Conservation (phyloP, 2,329 filamentous ascomycete species). For the Aspergillus aculeatinus region DNA sequence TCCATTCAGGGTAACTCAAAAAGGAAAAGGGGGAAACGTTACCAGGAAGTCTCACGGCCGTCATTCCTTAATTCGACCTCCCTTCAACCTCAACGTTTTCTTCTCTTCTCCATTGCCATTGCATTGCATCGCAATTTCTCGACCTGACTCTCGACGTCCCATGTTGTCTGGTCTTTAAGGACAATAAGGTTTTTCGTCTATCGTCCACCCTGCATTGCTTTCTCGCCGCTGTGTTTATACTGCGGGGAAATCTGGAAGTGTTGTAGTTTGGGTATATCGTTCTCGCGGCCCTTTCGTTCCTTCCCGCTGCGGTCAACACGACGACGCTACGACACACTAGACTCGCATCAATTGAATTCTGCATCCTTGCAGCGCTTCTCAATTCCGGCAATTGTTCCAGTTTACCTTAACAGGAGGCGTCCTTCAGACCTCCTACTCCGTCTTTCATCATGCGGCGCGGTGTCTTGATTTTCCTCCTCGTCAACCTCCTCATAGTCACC, state of each 20-base stretch:
- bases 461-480: constrained; percentile 62
- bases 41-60: constrained; percentile 3
- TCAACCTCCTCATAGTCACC: constrained; percentile 63
- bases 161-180: not conserved
- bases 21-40: constrained; percentile 2
- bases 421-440: constrained; percentile 1
- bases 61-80: not conserved
- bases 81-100: not conserved
- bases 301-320: constrained; percentile 5
- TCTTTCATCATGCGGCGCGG: constrained; percentile 57
- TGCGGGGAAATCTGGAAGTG: not conserved
- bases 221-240: not conserved
- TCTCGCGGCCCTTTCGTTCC: not conserved
- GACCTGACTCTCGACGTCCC: not conserved
- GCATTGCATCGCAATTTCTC: not conserved
- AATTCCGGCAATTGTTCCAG: not conserved
- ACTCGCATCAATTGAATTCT: constrained; percentile 6
- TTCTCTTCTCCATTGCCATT: not conserved
- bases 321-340: constrained; percentile 8
- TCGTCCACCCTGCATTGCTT: not conserved
- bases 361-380: not conserved
- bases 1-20: not conserved
- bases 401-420: constrained; percentile 4
- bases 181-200: not conserved
- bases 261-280: constrained; percentile 4